These are phyloP conservation scores for Blastomyces silverae DNA, from an alignment of 2,329 filamentous ascomycete species.

Conservation along the genomic window DNA sequence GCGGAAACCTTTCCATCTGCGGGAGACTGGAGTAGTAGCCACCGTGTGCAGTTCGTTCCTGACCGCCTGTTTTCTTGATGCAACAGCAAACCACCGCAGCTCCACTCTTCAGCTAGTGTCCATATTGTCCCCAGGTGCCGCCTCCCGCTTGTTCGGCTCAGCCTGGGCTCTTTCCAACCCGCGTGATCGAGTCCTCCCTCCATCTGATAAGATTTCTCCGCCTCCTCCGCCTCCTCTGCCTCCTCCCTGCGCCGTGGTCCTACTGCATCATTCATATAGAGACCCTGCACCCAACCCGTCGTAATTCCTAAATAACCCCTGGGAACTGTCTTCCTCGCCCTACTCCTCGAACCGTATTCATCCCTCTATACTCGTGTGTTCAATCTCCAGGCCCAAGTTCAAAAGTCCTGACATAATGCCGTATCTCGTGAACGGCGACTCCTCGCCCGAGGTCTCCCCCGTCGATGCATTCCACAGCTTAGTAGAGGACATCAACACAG, in stretches of 20 bases:
- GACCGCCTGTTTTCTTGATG: neutral
- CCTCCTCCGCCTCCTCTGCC: neutral
- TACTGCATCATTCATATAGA: neutral
- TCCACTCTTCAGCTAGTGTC: too few species aligned
- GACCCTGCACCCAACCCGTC: neutral
- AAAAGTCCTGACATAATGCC: conserved; percentile 28
- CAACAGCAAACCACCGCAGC: neutral
- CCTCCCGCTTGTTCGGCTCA: neutral
- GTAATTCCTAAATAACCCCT: neutral
- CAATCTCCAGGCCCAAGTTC: neutral
- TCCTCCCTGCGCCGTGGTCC: neutral
- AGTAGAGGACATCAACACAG: conserved; percentile 64
- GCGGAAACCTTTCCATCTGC: too few species aligned
- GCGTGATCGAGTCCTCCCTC: neutral
- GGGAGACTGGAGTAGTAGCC: neutral
- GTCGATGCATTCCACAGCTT: conserved; percentile 57
- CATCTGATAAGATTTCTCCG: neutral
- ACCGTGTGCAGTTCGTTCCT: neutral
- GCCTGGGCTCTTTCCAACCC: neutral
- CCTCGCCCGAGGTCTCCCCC: conserved; percentile 13
- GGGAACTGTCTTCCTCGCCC: neutral
- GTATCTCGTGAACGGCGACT: conserved; percentile 26
- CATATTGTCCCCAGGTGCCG: too few species aligned
- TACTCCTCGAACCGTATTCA: neutral
- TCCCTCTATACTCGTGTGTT: too few species aligned